Conservation (phyloP, 371 early-diverging fungal species). For the Mortierella sp. region DNA sequence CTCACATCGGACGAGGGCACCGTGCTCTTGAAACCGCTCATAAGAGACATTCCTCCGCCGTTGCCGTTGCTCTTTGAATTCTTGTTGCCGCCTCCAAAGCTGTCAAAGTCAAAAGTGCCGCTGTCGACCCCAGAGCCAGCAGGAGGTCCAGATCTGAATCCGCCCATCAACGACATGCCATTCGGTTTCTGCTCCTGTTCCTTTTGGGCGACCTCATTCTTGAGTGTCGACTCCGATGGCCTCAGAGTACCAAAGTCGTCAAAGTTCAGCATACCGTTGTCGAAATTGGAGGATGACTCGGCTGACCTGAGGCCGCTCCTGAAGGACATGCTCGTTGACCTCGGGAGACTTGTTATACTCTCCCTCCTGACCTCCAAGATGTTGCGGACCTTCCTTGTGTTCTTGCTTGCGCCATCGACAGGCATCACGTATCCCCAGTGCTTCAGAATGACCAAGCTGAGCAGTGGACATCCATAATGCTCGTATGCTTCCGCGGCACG, state of each 20-base stretch:
- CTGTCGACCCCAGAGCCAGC: constrained; percentile 5
- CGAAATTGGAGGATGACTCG: constrained; percentile 7
- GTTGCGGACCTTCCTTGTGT: constrained; percentile 18
- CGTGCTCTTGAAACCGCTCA: constrained; percentile 17
- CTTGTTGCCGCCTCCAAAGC: constrained; percentile 22
- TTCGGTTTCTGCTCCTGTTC: constrained; percentile 8
- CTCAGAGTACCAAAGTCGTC: constrained; percentile 14
- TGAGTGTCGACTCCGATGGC: background rate
- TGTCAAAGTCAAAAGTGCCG: constrained; percentile 37
- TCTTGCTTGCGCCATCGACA: constrained; percentile 18
- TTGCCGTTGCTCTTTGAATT: constrained; percentile 8
- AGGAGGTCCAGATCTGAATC: constrained; percentile 17
- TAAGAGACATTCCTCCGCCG: constrained; percentile 11
- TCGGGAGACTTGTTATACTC: constrained; percentile 29
- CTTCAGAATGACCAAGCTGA: constrained; percentile 75
- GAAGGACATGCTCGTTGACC: constrained; percentile 41
- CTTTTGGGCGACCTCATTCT: background rate
- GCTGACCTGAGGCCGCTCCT: constrained; percentile 20
- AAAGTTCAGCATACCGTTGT: constrained; percentile 34
- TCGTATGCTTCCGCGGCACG: constrained; percentile 78
- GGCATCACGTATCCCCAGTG: constrained; percentile 57
- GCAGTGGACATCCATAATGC: constrained; percentile 79
- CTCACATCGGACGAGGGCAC: background rate
- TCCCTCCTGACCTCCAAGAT: constrained; percentile 38
- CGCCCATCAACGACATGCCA: constrained; percentile 45